phyloP scores from a whole-genome alignment of 2,329 filamentous ascomycete genomes.

The Calonectria henricotiae region DNA sequence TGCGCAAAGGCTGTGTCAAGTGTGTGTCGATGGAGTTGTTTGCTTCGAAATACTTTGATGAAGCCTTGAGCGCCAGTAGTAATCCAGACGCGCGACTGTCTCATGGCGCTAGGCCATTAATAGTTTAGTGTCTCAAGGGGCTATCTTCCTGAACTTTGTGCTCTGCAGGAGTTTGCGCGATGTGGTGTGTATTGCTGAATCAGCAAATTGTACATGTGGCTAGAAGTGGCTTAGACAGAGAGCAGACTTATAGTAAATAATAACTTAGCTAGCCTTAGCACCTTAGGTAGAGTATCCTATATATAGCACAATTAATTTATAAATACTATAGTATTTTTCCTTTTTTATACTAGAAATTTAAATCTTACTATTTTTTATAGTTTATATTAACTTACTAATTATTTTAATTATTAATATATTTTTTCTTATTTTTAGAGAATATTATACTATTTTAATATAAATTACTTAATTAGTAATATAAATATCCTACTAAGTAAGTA shows the following conservation, averaged over 20 bases:
- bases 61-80: slow-evolving; percentile 46
- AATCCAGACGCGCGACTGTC: slow-evolving; percentile 49
- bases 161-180: slow-evolving; percentile 21
- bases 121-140: neutral
- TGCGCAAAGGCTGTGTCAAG: slow-evolving; percentile 46
- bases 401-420: too few relatives aligned
- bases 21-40: slow-evolving; percentile 52
- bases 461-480: too few relatives aligned
- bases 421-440: too few relatives aligned
- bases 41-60: slow-evolving; percentile 47
- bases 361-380: too few relatives aligned
- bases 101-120: slow-evolving; percentile 14
- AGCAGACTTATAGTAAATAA: neutral
- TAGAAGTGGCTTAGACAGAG: neutral
- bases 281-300: neutral
- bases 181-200: slow-evolving; percentile 32
- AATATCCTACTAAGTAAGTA: too few relatives aligned
- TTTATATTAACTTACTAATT: too few relatives aligned
- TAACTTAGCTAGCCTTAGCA: neutral
- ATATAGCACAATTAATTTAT: neutral
- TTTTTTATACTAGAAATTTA: too few relatives aligned
- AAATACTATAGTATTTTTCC: too few relatives aligned
- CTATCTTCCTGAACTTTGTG: neutral
- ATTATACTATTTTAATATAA: too few relatives aligned
- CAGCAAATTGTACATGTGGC: slow-evolving; percentile 23